These are phyloP conservation scores for Blastomyces percursus DNA, from an alignment of 2,329 filamentous ascomycete genomes.

Conservation along the genomic window DNA sequence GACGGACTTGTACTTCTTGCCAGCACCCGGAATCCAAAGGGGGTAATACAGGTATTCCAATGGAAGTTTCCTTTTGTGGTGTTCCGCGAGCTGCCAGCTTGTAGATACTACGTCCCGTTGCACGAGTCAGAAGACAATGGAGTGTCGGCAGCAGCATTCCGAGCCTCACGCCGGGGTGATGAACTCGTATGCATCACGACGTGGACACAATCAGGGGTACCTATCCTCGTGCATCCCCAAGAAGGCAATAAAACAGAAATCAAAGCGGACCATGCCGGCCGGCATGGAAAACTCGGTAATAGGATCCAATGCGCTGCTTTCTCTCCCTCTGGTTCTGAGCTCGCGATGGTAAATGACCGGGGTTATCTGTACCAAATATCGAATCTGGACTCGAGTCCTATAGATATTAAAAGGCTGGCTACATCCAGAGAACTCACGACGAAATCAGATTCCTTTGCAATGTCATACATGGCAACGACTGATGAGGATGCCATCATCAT, in stretches of 20 bases:
- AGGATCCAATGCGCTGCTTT: constrained; percentile 33
- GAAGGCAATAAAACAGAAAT: constrained; percentile 30
- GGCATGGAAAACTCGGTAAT: constrained; percentile 28
- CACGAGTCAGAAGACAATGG: constrained; percentile 36
- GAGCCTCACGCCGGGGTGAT: constrained; percentile 24
- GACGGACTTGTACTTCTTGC: constrained; percentile 33
- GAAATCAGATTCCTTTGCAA: constrained; percentile 29
- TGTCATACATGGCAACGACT: constrained; percentile 29
- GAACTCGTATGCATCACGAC: constrained; percentile 33
- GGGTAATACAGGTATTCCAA: constrained; percentile 29
- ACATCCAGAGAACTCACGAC: constrained; percentile 30
- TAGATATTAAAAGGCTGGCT: constrained; percentile 29
- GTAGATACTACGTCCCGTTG: constrained; percentile 30
- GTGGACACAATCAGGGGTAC: constrained; percentile 36
- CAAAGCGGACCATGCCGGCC: constrained; percentile 20
- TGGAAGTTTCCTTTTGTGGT: constrained; percentile 31
- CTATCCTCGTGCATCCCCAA: constrained; percentile 30
- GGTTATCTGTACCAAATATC: constrained; percentile 32
- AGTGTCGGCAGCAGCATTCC: constrained; percentile 29
- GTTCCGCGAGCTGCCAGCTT: constrained; percentile 28
- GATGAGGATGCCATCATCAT: constrained; percentile 32
- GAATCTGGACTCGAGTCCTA: constrained; percentile 30
- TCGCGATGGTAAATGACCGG: constrained; percentile 34
- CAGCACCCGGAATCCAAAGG: constrained; percentile 28
- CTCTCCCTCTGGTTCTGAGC: constrained; percentile 29